Evolutionary conservation across 768 basidiomycete species (phyloP).

Genomic region (Kwoniella botswanensis): DNA sequence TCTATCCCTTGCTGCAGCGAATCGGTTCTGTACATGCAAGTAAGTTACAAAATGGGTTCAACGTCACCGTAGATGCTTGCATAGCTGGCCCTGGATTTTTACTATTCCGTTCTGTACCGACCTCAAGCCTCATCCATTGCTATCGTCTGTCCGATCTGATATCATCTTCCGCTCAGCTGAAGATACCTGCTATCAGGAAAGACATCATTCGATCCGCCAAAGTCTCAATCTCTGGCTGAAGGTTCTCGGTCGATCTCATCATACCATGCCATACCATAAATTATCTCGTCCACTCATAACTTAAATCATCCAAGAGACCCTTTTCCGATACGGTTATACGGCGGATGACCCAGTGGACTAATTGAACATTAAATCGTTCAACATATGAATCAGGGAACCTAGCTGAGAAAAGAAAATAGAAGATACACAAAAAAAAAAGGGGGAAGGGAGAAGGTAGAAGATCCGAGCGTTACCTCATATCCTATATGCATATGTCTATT

Average conservation of each 20-base stretch:
- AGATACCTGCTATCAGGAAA: too few species aligned
- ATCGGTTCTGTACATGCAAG: not conserved
- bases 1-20: not conserved
- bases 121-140: not conserved
- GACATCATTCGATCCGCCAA: too few species aligned
- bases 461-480: not conserved
- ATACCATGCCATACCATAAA: not conserved
- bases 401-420: not conserved
- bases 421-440: not conserved
- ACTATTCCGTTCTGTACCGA: not conserved
- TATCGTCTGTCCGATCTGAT: conserved; percentile 2
- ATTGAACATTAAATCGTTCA: not conserved
- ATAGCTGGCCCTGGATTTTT: not conserved
- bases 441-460: not conserved
- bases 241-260: not conserved
- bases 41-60: not conserved
- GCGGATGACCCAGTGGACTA: not conserved
- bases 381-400: not conserved
- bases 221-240: not conserved
- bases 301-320: not conserved
- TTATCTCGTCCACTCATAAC: not conserved
- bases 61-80: not conserved
- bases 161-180: not conserved
- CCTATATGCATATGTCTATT: too few species aligned
- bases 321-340: not conserved